Evolutionary conservation across 2,329 filamentous ascomycete species (phyloP).

Genomic region (Botryosphaeria dothidea): DNA sequence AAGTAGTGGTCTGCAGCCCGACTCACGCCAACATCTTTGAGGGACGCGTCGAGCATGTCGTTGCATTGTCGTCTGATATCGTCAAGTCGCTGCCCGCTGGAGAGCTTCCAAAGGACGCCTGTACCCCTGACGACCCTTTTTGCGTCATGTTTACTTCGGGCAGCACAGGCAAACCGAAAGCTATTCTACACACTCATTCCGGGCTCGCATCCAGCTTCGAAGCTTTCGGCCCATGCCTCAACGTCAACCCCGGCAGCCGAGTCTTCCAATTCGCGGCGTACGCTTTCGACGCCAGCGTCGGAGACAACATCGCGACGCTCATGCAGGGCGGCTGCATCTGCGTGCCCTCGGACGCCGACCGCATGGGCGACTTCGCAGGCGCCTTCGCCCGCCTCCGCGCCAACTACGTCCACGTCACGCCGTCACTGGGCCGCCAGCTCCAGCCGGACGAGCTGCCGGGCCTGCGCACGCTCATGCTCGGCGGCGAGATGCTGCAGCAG

Average conservation of each 20-base stretch:
- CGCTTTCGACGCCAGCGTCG: slow-evolving; percentile 35
- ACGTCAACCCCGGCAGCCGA: slow-evolving; percentile 27
- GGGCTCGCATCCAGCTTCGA: slow-evolving; percentile 31
- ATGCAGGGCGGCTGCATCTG: slow-evolving; percentile 37
- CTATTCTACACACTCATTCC: slow-evolving; percentile 70
- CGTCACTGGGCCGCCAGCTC: slow-evolving; percentile 78
- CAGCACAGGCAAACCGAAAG: slow-evolving; percentile 78
- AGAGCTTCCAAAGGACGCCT: slow-evolving; percentile 35
- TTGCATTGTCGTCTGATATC: not conserved
- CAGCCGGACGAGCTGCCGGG: slow-evolving; percentile 61
- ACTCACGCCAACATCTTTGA: not conserved
- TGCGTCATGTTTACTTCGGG: slow-evolving; percentile 85
- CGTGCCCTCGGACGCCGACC: slow-evolving; percentile 37
- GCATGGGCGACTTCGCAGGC: slow-evolving; percentile 32
- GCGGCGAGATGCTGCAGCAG: slow-evolving; percentile 36
- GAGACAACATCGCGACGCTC: slow-evolving; percentile 35
- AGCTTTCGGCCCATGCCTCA: slow-evolving; percentile 18
- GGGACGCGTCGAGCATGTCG: slow-evolving; percentile 33
- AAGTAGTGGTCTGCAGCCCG: slow-evolving; percentile 57
- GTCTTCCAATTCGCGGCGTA: slow-evolving; percentile 31
- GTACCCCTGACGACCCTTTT: slow-evolving; percentile 57
- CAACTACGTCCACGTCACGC: slow-evolving; percentile 44
- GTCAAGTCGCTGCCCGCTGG: slow-evolving; percentile 24
- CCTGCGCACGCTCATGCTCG: slow-evolving; percentile 40
- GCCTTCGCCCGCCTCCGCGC: slow-evolving; percentile 30